Evolutionary conservation across 306 rosid genomes (phyloP).

Genomic region (Quercus parvula): DNA sequence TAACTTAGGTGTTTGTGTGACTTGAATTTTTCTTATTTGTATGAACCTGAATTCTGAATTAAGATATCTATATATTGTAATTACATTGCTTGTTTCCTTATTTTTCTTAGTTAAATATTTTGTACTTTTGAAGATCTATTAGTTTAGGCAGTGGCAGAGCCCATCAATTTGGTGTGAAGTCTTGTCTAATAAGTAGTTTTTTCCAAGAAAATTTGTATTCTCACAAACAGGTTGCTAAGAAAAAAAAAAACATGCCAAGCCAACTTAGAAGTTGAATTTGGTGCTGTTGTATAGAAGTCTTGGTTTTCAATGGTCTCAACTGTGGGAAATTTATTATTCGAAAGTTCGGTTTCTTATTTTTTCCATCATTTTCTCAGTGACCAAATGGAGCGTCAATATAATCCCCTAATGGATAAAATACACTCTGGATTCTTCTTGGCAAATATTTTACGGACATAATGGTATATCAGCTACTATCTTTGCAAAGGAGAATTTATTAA

Average conservation of each 20-base stretch:
- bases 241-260: neutral
- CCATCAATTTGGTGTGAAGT: no score
- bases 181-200: no score
- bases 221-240: neutral
- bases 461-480: slow-evolving; percentile 92
- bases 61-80: no score
- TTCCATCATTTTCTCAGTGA: slow-evolving; percentile 28
- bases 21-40: no score
- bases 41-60: no score
- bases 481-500: slow-evolving; percentile 72
- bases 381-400: slow-evolving; percentile 13
- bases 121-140: no score
- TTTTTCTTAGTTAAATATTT: no score
- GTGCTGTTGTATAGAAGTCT: slow-evolving; percentile 5
- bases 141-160: no score
- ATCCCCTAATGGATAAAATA: slow-evolving; percentile 24
- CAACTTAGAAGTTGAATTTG: neutral
- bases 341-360: slow-evolving; percentile 17
- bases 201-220: no score
- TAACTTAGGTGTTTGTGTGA: no score
- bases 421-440: slow-evolving; percentile 36
- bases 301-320: slow-evolving; percentile 3
- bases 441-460: slow-evolving; percentile 95
- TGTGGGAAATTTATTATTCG: neutral
- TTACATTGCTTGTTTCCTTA: no score